These are phyloP conservation scores for Lasiodiplodia sp. DNA, from an alignment of 2,329 filamentous ascomycete genomes.

Conservation along the genomic window DNA sequence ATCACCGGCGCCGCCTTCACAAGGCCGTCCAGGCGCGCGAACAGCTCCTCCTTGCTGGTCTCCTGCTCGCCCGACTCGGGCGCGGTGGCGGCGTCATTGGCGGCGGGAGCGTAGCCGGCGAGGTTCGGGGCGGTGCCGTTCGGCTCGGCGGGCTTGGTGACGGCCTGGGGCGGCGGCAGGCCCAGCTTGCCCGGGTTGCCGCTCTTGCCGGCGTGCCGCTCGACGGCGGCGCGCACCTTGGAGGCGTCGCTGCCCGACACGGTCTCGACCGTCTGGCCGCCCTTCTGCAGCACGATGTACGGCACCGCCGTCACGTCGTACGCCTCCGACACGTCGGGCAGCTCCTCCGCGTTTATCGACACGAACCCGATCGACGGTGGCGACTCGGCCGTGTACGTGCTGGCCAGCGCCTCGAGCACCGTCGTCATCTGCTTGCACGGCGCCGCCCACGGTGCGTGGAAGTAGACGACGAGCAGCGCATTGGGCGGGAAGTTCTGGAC, in stretches of 20 bases:
- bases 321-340: slow-evolving; percentile 87
- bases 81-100: slow-evolving; percentile 54
- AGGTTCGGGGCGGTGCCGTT: slow-evolving; percentile 47
- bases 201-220: slow-evolving; percentile 72
- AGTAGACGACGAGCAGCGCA: slow-evolving; percentile 84
- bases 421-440: slow-evolving; percentile 94
- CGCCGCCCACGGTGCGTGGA: slow-evolving; percentile 95
- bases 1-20: slow-evolving; percentile 97
- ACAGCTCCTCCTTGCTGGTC: slow-evolving; percentile 79
- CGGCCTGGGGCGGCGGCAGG: slow-evolving; percentile 51
- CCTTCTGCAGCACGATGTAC: slow-evolving; percentile 83
- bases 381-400: slow-evolving; percentile 76
- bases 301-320: slow-evolving; percentile 97
- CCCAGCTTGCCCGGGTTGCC: slow-evolving; percentile 44
- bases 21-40: slow-evolving; percentile 79
- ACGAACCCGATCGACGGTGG: slow-evolving; percentile 80
- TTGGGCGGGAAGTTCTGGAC: slow-evolving; percentile 63
- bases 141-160: slow-evolving; percentile 53
- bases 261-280: slow-evolving; percentile 78
- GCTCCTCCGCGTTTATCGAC: slow-evolving; percentile 90
- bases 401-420: slow-evolving; percentile 83
- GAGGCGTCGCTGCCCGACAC: slow-evolving; percentile 89
- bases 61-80: slow-evolving; percentile 52
- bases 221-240: slow-evolving; percentile 84
- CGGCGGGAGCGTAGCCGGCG: slow-evolving; percentile 53